Evolutionary conservation across 257 asterid species (phyloP), one percentile per base, ranked within the genome.

Genomic region (Jaltomata sinuosa): DNA sequence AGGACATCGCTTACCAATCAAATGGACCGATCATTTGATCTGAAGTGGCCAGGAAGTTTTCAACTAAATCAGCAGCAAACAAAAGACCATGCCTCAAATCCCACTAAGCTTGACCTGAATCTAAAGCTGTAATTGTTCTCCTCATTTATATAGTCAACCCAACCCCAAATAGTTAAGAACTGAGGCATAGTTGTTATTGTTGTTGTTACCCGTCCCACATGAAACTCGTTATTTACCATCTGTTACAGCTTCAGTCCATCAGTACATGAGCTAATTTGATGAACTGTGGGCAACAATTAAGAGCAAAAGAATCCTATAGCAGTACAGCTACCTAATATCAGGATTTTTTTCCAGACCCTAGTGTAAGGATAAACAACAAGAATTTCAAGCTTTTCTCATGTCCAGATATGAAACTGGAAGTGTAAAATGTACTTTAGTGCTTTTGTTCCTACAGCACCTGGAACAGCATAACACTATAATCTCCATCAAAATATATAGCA

Each of bases 11-110:
- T 80, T 90, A 83, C 84, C 45, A 83, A 87, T 47, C 42, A 76
- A 76, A 49, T 67, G 85, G 86, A 83, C 82, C 88, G 89, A 88
- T 88, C 87, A 77, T 79, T 84, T 31, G 90, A 91, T 53, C 49
- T 83, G 74, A 89, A 87, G 91, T 93, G 99, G 97, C 98, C 97
- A 18, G 97, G 99, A 90, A 91, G 97, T 88, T 92, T 93, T 89
- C 89, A 93, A 74, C 29, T 86, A 62, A 89, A 90, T 83, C 83
- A 86, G 27, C 94, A 86, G 80, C 89, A 82, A 84, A 84, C 86
- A 19, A 91, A 89, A 88, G 91, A 85, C 57, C 91, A 86, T 85
- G 55, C 93, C 81, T 81, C 92, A 84, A 86, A 79, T 82, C 85
- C 91, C 31, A 83, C 85, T 80, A 82, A 42, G 83, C 93, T 94